Evolutionary conservation across 139 green algal genomes (phyloP), one percentile per base, ranked within the genome.

Genomic region (Edaphochlamys debaryana): DNA sequence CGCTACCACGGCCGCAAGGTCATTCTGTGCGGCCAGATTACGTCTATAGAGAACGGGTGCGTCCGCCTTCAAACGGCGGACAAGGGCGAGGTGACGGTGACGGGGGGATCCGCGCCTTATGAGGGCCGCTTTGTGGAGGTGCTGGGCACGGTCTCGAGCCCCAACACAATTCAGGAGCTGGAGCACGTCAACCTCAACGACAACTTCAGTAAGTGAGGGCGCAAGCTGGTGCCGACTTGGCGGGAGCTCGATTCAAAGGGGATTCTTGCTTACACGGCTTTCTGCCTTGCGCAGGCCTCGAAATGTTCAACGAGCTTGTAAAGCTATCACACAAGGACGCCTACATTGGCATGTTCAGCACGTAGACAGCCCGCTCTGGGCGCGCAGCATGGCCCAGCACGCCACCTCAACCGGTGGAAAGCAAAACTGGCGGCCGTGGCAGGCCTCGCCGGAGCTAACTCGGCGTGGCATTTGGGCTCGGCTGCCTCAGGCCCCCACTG

Each of bases 281-380:
- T 60, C 38, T 32, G 0, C 13, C 0, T 17, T 23, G 3, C 3
- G 7, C 62, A 84, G 78, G 36, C 25, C 78, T 84, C 20, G 78
- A 84, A 48, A 60, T 84, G 36, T 84, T 77, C 78, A 84, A 84
- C 78, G 78, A 84, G 78, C 78, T 84, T 32, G 78, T 84, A 11
- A 84, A 84, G 41, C 19, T 84, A 2, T 58, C 78, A 7, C 66
- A 84, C 66, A 76, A 84, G 50, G 58, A 76, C 42, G 32, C 32
- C 1, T 84, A 84, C 66, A 75, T 71, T 25, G 78, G 66, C 48
- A 68, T 69, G 66, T 84, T 84, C 66, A 68, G 45, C 69, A 29
- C 0, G 63, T 32, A 6, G 56, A 63, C n/a, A 36, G 64, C 32
- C 32, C n/a, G n/a, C n/a, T n/a, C n/a, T n/a, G n/a, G n/a, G 56